Evolutionary conservation across 345 rosid genomes (phyloP).

Genomic region (Acer negundo): DNA sequence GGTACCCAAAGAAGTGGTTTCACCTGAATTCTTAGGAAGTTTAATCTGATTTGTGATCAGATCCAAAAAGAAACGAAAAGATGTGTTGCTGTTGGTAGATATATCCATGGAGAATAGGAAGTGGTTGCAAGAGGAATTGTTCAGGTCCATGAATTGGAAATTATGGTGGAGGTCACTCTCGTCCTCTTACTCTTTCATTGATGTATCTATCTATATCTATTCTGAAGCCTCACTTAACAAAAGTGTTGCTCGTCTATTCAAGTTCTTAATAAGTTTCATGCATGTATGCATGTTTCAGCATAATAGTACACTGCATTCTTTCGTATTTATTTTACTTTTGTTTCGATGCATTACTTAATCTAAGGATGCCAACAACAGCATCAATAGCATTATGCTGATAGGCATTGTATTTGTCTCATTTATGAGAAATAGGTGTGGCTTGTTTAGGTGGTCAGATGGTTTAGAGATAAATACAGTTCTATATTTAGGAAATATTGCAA

Average conservation of each 20-base stretch:
- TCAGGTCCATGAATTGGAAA: conserved; percentile 8
- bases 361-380: neutral
- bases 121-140: conserved; percentile 20
- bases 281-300: conserved; percentile 1
- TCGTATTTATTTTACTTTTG: neutral
- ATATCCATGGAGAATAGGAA: conserved; percentile 29
- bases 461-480: neutral
- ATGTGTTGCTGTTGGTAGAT: conserved; percentile 23
- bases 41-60: conserved; percentile 27
- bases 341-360: neutral
- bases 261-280: neutral
- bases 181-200: neutral
- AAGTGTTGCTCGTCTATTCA: neutral
- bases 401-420: neutral
- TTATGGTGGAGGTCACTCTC: conserved; percentile 17
- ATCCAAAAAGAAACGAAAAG: conserved; percentile 36
- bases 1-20: neutral
- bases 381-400: neutral
- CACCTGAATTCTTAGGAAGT: conserved; percentile 11
- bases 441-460: neutral
- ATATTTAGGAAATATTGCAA: neutral
- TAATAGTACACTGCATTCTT: neutral
- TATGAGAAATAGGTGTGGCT: neutral
- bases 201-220: neutral
- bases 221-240: neutral